Percentiles rank a stretch among this genome's conserved stretches.
These are phyloP conservation scores for Petasospora rhodanensis DNA, from an alignment of 1,139 yeast species.

Conservation along the genomic window DNA sequence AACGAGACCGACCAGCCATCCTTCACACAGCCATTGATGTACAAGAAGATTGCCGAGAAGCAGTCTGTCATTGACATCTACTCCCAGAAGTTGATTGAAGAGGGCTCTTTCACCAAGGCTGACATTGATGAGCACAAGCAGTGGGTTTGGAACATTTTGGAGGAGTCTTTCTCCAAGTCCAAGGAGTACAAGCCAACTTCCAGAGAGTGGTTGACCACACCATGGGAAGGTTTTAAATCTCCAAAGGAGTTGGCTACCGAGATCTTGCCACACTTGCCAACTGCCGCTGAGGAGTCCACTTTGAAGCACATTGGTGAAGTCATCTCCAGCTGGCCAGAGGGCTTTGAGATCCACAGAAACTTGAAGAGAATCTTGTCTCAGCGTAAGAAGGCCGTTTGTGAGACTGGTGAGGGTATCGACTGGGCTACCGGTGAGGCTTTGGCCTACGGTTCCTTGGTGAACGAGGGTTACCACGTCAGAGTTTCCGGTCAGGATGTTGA, in stretches of 20 bases:
- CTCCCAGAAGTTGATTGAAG: constrained; percentile 71
- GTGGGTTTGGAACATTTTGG: constrained; percentile 96
- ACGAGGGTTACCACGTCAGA: constrained; percentile 96
- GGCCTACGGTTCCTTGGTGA: constrained; percentile 87
- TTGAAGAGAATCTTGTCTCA: constrained; percentile 88
- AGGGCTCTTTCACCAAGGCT: constrained; percentile 82
- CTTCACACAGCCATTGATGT: constrained; percentile 98
- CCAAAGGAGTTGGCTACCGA: constrained; percentile 97
- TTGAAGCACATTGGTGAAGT: constrained; percentile 76
- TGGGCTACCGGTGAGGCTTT: constrained; percentile 99
- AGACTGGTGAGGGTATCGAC: constrained; percentile 90
- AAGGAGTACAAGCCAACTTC: constrained; percentile 89
- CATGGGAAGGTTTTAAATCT: constrained; percentile 99
- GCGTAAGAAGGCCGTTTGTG: constrained; percentile 76
- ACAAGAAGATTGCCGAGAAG: constrained; percentile 84
- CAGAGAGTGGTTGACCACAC: constrained; percentile 97
- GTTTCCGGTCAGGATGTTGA: constrained; percentile 99
- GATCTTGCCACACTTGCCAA: constrained; percentile 92
- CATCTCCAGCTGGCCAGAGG: constrained; percentile 82
- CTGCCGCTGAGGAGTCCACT: constrained; percentile 72
- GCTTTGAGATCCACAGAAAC: constrained; percentile 89
- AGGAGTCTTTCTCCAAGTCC: constrained; percentile 81
- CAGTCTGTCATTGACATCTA: constrained; percentile 84
- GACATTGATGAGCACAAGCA: constrained; percentile 95
- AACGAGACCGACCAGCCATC: constrained; percentile 99